Evolutionary conservation across 2,329 filamentous ascomycete species (phyloP).

Genomic region (Epichloe coenophiala): DNA sequence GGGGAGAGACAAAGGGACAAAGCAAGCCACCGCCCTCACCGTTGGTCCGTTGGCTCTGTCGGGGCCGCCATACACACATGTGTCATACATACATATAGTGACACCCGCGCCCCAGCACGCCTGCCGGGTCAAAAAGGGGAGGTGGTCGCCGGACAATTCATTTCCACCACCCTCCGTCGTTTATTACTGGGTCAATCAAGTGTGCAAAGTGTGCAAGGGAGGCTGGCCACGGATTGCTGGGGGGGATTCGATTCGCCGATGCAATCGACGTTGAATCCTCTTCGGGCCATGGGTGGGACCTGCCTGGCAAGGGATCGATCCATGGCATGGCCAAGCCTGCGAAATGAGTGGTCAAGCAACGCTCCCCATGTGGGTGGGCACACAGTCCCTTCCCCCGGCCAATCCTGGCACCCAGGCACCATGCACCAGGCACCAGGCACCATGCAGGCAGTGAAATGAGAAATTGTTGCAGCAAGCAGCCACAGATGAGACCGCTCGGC

Average conservation of each 20-base stretch:
- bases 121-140: slow-evolving; percentile 5
- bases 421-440: no score
- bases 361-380: not conserved
- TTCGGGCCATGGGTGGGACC: no score
- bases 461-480: not conserved
- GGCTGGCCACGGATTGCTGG: not conserved
- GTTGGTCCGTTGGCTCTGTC: slow-evolving; percentile 12
- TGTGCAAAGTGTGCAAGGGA: not conserved
- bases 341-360: not conserved
- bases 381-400: no score
- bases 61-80: not conserved
- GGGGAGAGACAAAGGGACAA: not conserved
- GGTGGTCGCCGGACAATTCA: slow-evolving; percentile 9
- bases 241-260: no score
- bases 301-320: no score
- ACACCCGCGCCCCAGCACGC: no score
- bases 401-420: no score
- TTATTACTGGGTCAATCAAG: not conserved
- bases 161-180: slow-evolving; percentile 7
- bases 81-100: no score
- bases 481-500: not conserved
- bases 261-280: no score
- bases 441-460: not conserved
- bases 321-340: not conserved
- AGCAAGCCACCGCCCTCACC: slow-evolving; percentile 12